A percentile compares a stretch with the other conserved stretches of the same genome.
Evolutionary conservation across 208 protist genomes (phyloP).

Genomic region (Acanthamoeba triangularis): DNA sequence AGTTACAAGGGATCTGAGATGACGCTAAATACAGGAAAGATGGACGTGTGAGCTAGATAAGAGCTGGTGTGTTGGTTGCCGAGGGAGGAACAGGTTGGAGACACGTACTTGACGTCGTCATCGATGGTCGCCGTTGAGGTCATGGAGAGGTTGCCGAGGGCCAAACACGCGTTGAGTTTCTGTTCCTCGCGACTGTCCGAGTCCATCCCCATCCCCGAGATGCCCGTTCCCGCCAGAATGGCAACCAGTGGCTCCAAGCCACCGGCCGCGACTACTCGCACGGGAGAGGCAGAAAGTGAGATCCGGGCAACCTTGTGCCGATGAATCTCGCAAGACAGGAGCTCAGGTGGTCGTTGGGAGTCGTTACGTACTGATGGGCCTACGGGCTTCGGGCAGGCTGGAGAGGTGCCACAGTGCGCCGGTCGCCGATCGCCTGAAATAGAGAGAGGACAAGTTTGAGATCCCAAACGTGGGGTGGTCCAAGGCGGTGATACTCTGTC

Average conservation of each 20-base stretch:
- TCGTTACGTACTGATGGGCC: background rate
- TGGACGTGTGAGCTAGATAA: no score
- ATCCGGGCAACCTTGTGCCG: no score
- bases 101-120: background rate
- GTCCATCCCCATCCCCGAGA: background rate
- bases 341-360: no score
- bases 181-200: background rate
- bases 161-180: slow-evolving; percentile 15
- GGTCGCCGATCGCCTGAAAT: background rate
- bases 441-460: background rate
- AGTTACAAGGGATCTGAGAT: no score
- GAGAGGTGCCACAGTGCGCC: slow-evolving; percentile 37
- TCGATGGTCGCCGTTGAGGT: background rate
- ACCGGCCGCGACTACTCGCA: background rate
- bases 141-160: slow-evolving; percentile 40
- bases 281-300: background rate
- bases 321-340: background rate
- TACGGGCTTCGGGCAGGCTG: slow-evolving; percentile 4
- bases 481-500: no score
- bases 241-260: background rate
- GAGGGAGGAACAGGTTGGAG: no score
- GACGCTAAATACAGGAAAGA: no score
- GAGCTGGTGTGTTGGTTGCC: no score
- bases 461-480: no score
- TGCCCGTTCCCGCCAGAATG: background rate